These are phyloP conservation scores for Quercus variabilis DNA, from an alignment of 306 rosid genomes.

Conservation along the genomic window DNA sequence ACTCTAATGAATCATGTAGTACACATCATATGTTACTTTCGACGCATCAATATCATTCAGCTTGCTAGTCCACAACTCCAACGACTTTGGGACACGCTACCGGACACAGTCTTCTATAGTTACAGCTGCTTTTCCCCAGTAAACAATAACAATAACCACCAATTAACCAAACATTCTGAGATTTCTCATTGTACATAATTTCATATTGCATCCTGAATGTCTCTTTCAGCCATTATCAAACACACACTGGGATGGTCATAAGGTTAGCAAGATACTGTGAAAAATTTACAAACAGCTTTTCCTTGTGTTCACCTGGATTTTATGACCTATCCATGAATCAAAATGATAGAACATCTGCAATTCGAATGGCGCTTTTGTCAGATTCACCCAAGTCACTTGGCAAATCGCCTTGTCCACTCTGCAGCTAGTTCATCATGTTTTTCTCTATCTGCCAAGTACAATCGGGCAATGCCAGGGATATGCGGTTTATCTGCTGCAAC, in stretches of 20 bases:
- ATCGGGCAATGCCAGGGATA: conserved; percentile 65
- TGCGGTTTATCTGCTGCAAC: conserved; percentile 60
- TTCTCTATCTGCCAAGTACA: conserved; percentile 67
- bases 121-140: too few species aligned
- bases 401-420: conserved; percentile 85
- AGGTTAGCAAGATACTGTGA: not conserved
- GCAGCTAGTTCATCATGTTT: conserved; percentile 79
- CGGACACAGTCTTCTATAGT: too few species aligned
- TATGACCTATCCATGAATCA: not conserved
- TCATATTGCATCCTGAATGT: not conserved
- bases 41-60: too few species aligned
- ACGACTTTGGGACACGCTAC: too few species aligned
- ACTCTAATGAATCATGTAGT: too few species aligned
- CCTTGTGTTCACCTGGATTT: not conserved
- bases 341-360: not conserved
- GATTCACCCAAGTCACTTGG: conserved; percentile 58
- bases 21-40: too few species aligned
- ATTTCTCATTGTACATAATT: not conserved
- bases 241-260: not conserved
- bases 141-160: too few species aligned
- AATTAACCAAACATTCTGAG: too few species aligned
- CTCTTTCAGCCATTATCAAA: not conserved
- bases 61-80: too few species aligned
- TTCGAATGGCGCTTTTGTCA: conserved; percentile 5
- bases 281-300: not conserved